Evolutionary conservation across 1,284 basidiomycete genomes (phyloP).

Genomic region (Boletellus sp.): DNA sequence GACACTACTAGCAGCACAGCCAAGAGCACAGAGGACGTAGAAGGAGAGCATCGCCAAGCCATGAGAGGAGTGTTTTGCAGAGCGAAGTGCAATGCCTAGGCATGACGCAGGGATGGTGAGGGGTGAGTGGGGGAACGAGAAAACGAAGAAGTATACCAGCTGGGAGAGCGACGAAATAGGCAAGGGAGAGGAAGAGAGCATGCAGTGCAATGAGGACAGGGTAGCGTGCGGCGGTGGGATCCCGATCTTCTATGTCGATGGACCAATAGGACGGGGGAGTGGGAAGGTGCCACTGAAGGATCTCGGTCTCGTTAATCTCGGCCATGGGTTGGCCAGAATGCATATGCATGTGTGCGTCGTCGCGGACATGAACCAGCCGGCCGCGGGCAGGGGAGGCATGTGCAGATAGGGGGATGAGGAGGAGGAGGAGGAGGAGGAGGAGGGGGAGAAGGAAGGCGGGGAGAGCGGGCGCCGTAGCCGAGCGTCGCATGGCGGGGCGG

Average conservation of each 20-base stretch:
- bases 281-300: conserved; percentile 57
- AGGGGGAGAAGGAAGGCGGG: neutral
- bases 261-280: conserved; percentile 79
- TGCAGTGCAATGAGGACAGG: conserved; percentile 68
- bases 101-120: neutral
- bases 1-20: conserved; percentile 58
- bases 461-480: neutral
- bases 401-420: conserved; percentile 18
- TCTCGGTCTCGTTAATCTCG: conserved; percentile 70
- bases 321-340: conserved; percentile 48
- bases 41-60: conserved; percentile 55
- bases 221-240: conserved; percentile 45
- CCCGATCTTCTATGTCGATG: conserved; percentile 61
- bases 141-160: conserved; percentile 47
- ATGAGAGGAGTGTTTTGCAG: conserved; percentile 64
- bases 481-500: conserved; percentile 10
- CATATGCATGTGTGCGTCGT: conserved; percentile 43
- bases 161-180: conserved; percentile 76
- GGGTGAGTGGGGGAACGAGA: neutral
- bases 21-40: conserved; percentile 53
- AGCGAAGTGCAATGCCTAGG: conserved; percentile 71
- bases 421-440: too few relatives aligned
- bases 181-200: conserved; percentile 62
- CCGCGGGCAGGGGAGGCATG: conserved; percentile 13
- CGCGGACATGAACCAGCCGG: conserved; percentile 20